phyloP scores from a whole-genome alignment of 345 rosid species.

The Camelina sativa region DNA sequence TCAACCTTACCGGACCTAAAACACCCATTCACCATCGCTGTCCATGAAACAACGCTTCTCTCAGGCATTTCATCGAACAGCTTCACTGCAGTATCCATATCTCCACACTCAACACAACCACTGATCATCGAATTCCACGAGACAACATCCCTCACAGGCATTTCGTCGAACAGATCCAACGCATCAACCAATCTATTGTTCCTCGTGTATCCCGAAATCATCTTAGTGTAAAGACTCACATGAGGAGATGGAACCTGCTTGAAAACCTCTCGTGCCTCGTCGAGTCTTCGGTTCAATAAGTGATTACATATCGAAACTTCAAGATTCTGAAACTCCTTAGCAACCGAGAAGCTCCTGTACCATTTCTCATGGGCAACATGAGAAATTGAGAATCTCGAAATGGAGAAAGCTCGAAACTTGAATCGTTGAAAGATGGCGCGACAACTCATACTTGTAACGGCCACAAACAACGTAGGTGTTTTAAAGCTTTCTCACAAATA shows the following conservation, averaged over 20 bases:
- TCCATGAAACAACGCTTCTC: slow-evolving; percentile 72
- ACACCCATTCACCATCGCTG: slow-evolving; percentile 70
- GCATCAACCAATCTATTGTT: slow-evolving; percentile 54
- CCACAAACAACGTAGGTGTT: neutral
- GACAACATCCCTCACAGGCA: slow-evolving; percentile 58
- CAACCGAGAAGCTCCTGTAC: slow-evolving; percentile 16
- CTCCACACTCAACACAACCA: slow-evolving; percentile 70
- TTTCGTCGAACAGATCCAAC: slow-evolving; percentile 51
- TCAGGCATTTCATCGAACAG: slow-evolving; percentile 76
- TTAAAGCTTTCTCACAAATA: neutral
- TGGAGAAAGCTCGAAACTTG: slow-evolving; percentile 29
- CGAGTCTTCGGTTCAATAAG: slow-evolving; percentile 48
- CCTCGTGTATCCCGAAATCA: slow-evolving; percentile 54
- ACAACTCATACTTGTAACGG: slow-evolving; percentile 2
- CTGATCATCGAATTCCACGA: slow-evolving; percentile 75
- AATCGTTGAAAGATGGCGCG: slow-evolving; percentile 43
- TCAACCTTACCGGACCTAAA: slow-evolving; percentile 57
- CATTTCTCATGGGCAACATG: neutral
- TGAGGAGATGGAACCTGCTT: slow-evolving; percentile 51
- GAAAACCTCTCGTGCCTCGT: slow-evolving; percentile 52
- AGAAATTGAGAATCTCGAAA: neutral
- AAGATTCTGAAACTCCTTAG: slow-evolving; percentile 25
- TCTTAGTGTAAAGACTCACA: slow-evolving; percentile 57
- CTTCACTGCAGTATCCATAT: slow-evolving; percentile 48
- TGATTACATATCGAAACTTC: slow-evolving; percentile 50